Conservation (phyloP, 2,329 filamentous ascomycete genomes). For the Aspergillus sp. region DNA sequence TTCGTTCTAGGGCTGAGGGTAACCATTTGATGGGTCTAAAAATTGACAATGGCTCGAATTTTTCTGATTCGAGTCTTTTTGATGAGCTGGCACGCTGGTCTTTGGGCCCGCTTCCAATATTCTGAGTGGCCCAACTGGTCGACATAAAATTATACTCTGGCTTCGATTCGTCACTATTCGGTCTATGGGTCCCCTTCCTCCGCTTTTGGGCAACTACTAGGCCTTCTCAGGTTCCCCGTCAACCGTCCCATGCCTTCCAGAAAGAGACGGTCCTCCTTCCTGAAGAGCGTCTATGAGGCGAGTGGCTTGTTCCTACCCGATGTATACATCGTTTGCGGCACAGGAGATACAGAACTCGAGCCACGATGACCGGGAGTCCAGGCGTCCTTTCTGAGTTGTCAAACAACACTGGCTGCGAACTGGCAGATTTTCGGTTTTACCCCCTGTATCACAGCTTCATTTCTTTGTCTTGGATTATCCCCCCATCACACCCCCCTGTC, state of each 20-base stretch:
- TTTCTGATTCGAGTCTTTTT: conserved; percentile 23
- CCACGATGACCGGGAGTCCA: conserved; percentile 9
- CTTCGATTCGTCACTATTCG: conserved; percentile 27
- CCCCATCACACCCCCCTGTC: conserved; percentile 12
- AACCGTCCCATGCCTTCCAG: conserved; percentile 20
- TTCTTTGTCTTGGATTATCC: conserved; percentile 17
- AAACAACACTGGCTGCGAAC: conserved; percentile 12
- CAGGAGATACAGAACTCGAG: conserved; percentile 10
- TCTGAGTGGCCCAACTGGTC: conserved; percentile 21
- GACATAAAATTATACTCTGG: conserved; percentile 15
- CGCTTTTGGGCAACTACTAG: conserved; percentile 33
- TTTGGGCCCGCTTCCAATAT: conserved; percentile 25
- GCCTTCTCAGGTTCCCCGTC: conserved; percentile 2
- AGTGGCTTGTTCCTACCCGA: conserved; percentile 26
- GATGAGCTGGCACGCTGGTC: conserved; percentile 35
- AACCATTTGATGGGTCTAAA: conserved; percentile 13
- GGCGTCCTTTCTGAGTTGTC: conserved; percentile 31
- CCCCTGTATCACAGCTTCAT: conserved; percentile 24
- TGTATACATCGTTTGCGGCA: conserved; percentile 13
- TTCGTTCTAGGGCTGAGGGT: conserved; percentile 22
- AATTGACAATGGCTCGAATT: conserved; percentile 13
- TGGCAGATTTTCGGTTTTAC: conserved; percentile 22
- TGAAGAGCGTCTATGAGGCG: conserved; percentile 23
- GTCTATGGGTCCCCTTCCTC: conserved; percentile 26
- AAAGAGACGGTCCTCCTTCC: conserved; percentile 11